Evolutionary conservation across 495 filamentous ascomycete genomes (phyloP), one percentile per base, ranked within the genome.

Genomic region (Cairneyella variabilis): DNA sequence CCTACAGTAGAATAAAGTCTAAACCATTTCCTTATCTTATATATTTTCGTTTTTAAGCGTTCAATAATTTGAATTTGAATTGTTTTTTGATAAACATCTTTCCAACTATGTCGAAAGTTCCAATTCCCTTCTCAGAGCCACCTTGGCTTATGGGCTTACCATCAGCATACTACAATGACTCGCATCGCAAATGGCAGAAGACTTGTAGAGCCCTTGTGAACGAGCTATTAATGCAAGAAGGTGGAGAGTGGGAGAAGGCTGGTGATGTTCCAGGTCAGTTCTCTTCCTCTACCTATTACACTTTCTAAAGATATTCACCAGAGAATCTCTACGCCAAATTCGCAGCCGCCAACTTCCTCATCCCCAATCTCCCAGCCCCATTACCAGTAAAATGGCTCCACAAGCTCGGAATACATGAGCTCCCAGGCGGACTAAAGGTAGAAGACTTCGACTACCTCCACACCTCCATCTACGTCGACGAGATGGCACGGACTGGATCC

Each of bases 361-460:
- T 86, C 37, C 82, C 85, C 0, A 79, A 75, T 28, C 72, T 89
- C 45, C 79, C 84, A 0, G 74, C 85, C 0, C 85, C 86, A 2
- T 64, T 91, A 38, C 85, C 86, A 0, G 78, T 86, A 14, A 71
- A 72, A 36, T 85, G 83, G 83, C 70, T 87, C 38, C 83, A 84
- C 62, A 72, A 71, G 3, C 55, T 85, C 23, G 84, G 83, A 2
- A 80, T 90, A 41, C 66, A 80, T 48, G 76, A 84, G 51, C 76
- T 90, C 11, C 68, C 83, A 1, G 84, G 83, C n/a, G 74, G 66
- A 5, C 72, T 89, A 20, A 82, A 80, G 56, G 82, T 90, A 5
- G 85, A 88, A 59, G 84, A 89, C 9, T 90, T 83, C 68, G 86
- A 88, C 58, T 86, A 86, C 57, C 66, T 89, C 22, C 84, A 90